phyloP scores from a whole-genome alignment of 495 filamentous ascomycete species.

The Amniculicola lignicola region DNA sequence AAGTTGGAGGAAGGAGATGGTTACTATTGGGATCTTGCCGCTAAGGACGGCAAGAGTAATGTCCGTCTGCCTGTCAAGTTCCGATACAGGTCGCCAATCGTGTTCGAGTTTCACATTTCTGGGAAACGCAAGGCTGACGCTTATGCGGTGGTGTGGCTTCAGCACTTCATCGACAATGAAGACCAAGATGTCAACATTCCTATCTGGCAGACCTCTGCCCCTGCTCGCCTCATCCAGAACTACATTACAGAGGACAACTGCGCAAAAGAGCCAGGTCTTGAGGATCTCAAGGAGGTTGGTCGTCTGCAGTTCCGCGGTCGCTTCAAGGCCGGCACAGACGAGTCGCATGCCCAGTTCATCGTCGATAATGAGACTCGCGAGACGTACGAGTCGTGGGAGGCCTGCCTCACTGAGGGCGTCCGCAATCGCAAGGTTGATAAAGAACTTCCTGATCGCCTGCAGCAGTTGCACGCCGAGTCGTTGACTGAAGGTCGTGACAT shows the following conservation, averaged over 20 bases:
- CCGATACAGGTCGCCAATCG: slow-evolving; percentile 80
- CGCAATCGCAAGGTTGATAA: slow-evolving; percentile 61
- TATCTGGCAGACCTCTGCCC: slow-evolving; percentile 75
- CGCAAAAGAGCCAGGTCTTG: slow-evolving; percentile 58
- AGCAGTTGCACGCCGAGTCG: slow-evolving; percentile 73
- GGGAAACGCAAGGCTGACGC: slow-evolving; percentile 66
- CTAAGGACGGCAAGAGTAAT: slow-evolving; percentile 52
- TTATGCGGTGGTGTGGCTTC: slow-evolving; percentile 81
- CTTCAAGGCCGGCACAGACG: slow-evolving; percentile 88
- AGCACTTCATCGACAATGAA: slow-evolving; percentile 76
- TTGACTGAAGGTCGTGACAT: slow-evolving; percentile 75
- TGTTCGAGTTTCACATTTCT: slow-evolving; percentile 76
- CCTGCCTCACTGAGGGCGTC: slow-evolving; percentile 80
- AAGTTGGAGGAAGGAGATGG: slow-evolving; percentile 57
- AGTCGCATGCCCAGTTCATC: slow-evolving; percentile 78
- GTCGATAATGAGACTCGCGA: slow-evolving; percentile 85
- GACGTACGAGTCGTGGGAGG: slow-evolving; percentile 93
- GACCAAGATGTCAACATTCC: slow-evolving; percentile 74
- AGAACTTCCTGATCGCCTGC: slow-evolving; percentile 63
- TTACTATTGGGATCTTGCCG: slow-evolving; percentile 65
- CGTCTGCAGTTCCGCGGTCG: slow-evolving; percentile 71
- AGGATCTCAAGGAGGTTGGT: slow-evolving; percentile 74
- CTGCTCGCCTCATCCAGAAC: slow-evolving; percentile 77
- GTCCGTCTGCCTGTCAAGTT: slow-evolving; percentile 83
- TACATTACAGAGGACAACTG: slow-evolving; percentile 75